Base-by-base conservation (phyloP, 352 stramenopile genomes). In the Phytopythium aichiense region DNA sequence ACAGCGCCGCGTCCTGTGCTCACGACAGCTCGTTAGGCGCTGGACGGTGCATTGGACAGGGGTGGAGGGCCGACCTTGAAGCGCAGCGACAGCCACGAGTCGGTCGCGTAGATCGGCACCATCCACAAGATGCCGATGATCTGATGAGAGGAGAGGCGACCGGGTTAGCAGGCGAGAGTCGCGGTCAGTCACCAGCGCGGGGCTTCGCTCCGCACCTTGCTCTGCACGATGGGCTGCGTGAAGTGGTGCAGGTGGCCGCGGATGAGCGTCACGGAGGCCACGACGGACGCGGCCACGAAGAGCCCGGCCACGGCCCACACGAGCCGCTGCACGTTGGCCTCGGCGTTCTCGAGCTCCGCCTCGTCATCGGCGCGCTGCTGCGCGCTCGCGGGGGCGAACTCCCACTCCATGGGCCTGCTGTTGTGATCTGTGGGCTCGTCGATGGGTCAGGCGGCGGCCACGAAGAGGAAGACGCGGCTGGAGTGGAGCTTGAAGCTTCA, bases 111-210 rank as follows among this genome's bases (percentile, higher is more conserved):
- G 64, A 99, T 98, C 2, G 97, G 97, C 18, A 99, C 96, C 94
- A 99, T 99, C 94, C 94, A 99, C 23, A 99, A 67, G 64, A 99
- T 99, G 0, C 97, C 87, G 4, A 99, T 91, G 66, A 99, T 96
- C 80, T 99, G 91, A 30, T 30, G 25, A 30, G 25, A 30, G 25
- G 25, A 30, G 33, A 38, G 7, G 5, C 11, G 33, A 12, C 11
- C 5, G 11, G 33, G 11, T 38, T 38, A 38, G 33, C 33, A 38
- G 33, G 33, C 33, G 33, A 38, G 33, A 1, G 25, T 30, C 25
- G 25, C 25, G 25, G 25, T n/a, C n/a, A 37, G 31, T 8, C 33
- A 38, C 7, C 15, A 46, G 40, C 13, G 16, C 15, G 18, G 12
- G 37, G 4, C 1, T 18, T 8, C 40, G 40, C 40, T 22, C 30